A percentile compares a stretch with the other conserved stretches of the same genome.
Conservation (phyloP, 2,329 filamentous ascomycete genomes). For the Endothia cerciana region DNA sequence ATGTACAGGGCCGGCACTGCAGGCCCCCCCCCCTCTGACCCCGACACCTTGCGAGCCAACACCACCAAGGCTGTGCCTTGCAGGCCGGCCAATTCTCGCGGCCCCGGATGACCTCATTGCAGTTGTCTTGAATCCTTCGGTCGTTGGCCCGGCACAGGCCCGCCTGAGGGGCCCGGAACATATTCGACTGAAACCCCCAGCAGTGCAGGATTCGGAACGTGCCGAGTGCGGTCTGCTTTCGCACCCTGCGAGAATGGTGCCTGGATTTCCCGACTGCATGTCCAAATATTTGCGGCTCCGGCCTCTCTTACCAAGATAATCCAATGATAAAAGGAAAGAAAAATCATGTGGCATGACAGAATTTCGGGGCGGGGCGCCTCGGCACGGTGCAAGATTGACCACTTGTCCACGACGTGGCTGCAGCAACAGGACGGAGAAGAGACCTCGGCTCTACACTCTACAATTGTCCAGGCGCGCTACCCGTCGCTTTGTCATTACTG, state of each 20-base stretch:
- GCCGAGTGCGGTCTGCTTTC: not conserved
- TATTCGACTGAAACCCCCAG: not conserved
- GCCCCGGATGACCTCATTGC: constrained; percentile 1
- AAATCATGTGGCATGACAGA: too few species aligned
- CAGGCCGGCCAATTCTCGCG: not conserved
- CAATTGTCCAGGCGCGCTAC: too few species aligned
- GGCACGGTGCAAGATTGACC: too few species aligned
- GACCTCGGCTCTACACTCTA: too few species aligned
- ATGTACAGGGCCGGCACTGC: not conserved
- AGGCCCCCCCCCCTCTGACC: not conserved
- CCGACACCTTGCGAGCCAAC: not conserved
- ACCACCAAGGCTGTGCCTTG: not conserved
- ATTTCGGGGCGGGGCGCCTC: too few species aligned
- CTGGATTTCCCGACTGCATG: too few species aligned
- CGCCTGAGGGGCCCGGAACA: not conserved
- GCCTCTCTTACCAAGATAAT: too few species aligned
- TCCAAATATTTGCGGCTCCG: not conserved
- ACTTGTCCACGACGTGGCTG: too few species aligned
- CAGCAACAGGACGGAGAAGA: too few species aligned
- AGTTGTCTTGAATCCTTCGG: not conserved
- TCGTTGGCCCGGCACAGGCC: not conserved
- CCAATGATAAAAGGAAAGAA: too few species aligned
- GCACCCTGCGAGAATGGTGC: too few species aligned
- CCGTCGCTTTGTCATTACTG: too few species aligned
- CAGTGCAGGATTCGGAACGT: not conserved